phyloP scores from a whole-genome alignment of 23 red algal species.

The Gracilaria gracilis region DNA sequence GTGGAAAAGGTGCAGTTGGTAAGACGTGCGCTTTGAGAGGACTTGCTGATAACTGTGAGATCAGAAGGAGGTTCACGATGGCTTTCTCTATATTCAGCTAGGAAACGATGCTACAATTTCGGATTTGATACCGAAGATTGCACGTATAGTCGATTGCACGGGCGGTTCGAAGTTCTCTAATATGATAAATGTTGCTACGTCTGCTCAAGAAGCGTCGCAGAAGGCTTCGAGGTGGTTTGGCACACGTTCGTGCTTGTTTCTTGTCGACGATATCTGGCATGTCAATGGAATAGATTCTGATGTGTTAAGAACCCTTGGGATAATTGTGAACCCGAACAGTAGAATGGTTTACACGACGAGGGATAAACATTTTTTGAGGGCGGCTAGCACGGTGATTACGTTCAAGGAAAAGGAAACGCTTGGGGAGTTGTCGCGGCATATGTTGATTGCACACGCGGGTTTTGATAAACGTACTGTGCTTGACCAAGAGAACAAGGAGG shows the following conservation, averaged over 20 bases:
- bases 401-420: background rate
- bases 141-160: background rate
- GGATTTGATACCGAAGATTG: background rate
- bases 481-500: background rate
- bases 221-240: slow-evolving; percentile 9
- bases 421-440: background rate
- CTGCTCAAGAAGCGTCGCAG: background rate
- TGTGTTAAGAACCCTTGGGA: background rate
- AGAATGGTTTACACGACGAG: background rate
- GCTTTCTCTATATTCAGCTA: background rate
- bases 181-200: background rate
- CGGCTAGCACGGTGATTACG: background rate
- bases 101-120: slow-evolving; percentile 7
- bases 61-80: background rate
- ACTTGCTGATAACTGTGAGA: background rate
- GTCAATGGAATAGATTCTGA: too few relatives aligned
- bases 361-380: background rate
- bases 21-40: background rate
- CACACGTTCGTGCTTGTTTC: background rate
- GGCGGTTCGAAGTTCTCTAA: background rate
- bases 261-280: too few relatives aligned
- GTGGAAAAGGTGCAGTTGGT: background rate
- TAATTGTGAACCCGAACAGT: slow-evolving; percentile 6
- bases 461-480: background rate
- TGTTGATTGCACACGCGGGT: background rate